Evolutionary conservation across 148 eudicot genomes (phyloP), one percentile per base, ranked within the genome.

Genomic region (Amaranthus cruentus): DNA sequence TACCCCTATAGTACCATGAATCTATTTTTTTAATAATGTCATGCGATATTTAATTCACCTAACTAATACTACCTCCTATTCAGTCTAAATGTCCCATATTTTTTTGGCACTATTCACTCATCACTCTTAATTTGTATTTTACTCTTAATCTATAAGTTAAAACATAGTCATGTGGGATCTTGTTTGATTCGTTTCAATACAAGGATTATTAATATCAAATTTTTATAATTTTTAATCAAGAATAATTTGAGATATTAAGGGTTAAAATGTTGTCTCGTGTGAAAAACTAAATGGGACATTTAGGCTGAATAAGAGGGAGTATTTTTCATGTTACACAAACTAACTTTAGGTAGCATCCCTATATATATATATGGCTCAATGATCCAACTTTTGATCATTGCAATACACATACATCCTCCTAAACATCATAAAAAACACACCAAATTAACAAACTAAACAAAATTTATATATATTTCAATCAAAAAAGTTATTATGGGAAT

Each of bases 321-420:
- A 7, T 68, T 49, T 51, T 74, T 74, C n/a, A 64, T 44, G 55
- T 46, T 8, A 14, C 18, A 64, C 54, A 65, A 12, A 55, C 70
- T 43, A 65, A 54, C 18, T 43, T 53, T 74, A 54, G 76, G 76
- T 74, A 64, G 47, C 62, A 64, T 43, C 68, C 70, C 65, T 75
- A 68, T 68, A 68, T 75, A 68, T 68, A 68, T 75, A 75, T 58
- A 75, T 28, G 28, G 21, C 3, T 3, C 72, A 3, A 49, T 75
- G 43, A 7, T 48, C 62, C 63, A 46, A 18, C n/a, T 53, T 38
- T 44, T 28, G 2, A 52, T 47, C 70, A 74, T 54, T 59, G 4
- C 58, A 0, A 11, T 3, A 65, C 62, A 54, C 70, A 62, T 49
- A 51, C 43, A 49, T 21, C 55, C 47, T 58, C 44, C 28, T 6